Evolutionary conservation across 2,329 filamentous ascomycete species (phyloP).

Genomic region (Xylaria hypoxylon): DNA sequence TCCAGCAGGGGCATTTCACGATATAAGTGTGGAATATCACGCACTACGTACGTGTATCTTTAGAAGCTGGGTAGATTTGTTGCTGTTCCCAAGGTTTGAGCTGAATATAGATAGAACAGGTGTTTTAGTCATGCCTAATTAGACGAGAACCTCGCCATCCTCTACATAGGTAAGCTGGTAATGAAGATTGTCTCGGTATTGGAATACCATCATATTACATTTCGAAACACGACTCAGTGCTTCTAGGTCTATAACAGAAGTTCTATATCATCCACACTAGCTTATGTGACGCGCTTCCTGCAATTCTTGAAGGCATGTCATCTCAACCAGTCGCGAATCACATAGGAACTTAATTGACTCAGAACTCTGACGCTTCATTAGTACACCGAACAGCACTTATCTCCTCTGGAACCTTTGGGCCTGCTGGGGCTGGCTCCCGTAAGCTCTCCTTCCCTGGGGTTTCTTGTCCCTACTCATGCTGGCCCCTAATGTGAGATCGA

Average conservation of each 20-base stretch:
- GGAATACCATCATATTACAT: background rate
- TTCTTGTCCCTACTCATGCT: constrained; percentile 82
- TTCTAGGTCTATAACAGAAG: background rate
- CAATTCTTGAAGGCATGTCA: background rate
- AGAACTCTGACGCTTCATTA: background rate
- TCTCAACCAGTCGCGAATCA: background rate
- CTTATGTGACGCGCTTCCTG: background rate
- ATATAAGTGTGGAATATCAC: no score
- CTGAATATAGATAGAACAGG: background rate
- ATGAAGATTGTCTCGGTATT: background rate
- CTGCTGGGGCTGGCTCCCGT: constrained; percentile 82
- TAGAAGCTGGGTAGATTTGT: background rate
- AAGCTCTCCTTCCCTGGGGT: constrained; percentile 71
- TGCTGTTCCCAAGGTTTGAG: background rate
- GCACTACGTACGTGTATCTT: background rate
- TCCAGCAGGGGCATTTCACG: no score
- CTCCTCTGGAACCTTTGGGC: constrained; percentile 63
- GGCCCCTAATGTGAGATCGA: constrained; percentile 82
- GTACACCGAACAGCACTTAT: constrained; percentile 9
- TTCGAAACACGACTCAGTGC: background rate
- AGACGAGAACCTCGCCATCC: background rate
- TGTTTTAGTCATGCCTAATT: background rate
- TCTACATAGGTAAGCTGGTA: no score
- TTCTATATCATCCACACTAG: background rate
- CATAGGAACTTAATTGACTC: background rate